Base-by-base conservation (phyloP, 1,139 yeast genomes). In the Geotrichum australiense region DNA sequence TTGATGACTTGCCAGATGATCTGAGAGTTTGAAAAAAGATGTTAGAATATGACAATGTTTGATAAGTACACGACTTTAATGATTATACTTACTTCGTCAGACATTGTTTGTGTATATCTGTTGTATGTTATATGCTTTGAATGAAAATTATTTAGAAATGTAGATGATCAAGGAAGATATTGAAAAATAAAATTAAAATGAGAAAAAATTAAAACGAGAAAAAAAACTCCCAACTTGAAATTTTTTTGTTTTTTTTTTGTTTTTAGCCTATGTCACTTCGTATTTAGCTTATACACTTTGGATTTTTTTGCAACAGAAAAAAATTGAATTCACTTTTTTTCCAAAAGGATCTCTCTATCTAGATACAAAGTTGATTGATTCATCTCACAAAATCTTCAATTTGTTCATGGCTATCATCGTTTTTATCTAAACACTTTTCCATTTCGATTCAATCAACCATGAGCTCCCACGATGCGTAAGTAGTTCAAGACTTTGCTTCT, bases 1-100 rank as follows among this genome's bases (percentile, higher is more conserved):
- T 84, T 84, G 57, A 86, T 81, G 45, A 85, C 87, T 66, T 83
- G 91, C 96, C 96, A 86, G 56, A 86, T 82, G 54, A 82, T 76
- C 71, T 77, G 5, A 27, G 7, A 5, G 18, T 10, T 18, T 22
- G 16, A 22, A 21, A 28, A 14, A 5, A 7, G 20, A 20, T 35
- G 24, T 26, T 21, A 19, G 32, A 4, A 11, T n/a, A 18, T 21
- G 26, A 10, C 16, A 14, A 3, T 3, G 3, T 14, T 2, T n/a
- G 19, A n/a, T 8, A 7, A 26, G 29, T 11, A n/a, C n/a, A n/a
- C n/a, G n/a, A n/a, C 15, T 3, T 26, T 26, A 25, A 10, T 24
- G 30, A 20, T 16, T 26, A 27, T 16, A n/a, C 41, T 15, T 37
- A 37, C 41, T 30, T 37, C 41, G 35, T 37, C 41, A 29, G 41